Conservation (phyloP, 306 rosid genomes). For the Abrus pulchellus region DNA sequence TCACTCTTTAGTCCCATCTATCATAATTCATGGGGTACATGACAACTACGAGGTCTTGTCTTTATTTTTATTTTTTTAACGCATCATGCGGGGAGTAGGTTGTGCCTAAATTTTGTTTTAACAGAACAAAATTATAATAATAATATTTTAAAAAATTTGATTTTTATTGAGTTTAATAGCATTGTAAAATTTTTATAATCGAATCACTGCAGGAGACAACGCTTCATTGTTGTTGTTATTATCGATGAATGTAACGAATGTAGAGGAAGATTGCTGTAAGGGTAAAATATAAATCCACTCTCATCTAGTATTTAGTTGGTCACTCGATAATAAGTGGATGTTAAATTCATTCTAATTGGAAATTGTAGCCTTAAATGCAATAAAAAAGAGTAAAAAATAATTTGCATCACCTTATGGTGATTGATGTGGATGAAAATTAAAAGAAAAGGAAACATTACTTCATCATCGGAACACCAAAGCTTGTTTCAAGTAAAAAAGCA, state of each 20-base stretch:
- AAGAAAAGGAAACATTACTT: constrained; percentile 9
- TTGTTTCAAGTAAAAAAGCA: constrained; percentile 15
- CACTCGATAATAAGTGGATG: background rate
- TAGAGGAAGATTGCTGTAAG: background rate
- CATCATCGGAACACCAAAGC: constrained; percentile 20
- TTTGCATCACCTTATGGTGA: background rate
- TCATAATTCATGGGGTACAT: background rate
- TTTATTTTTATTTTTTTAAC: background rate
- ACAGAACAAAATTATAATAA: no score
- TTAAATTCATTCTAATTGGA: background rate
- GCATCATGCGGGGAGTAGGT: background rate
- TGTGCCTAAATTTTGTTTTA: no score
- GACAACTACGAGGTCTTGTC: background rate
- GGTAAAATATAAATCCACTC: background rate
- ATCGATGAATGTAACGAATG: no score
- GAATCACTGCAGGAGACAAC: no score
- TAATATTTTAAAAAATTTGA: no score
- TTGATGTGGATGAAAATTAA: background rate
- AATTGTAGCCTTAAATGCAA: background rate
- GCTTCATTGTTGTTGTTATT: no score
- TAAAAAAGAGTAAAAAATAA: background rate
- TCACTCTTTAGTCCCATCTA: background rate
- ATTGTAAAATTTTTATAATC: no score
- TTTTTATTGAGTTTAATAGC: no score
- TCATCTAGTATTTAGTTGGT: background rate